These are phyloP conservation scores for Sordaria brevicollis DNA, from an alignment of 495 filamentous ascomycete genomes.

Conservation along the genomic window DNA sequence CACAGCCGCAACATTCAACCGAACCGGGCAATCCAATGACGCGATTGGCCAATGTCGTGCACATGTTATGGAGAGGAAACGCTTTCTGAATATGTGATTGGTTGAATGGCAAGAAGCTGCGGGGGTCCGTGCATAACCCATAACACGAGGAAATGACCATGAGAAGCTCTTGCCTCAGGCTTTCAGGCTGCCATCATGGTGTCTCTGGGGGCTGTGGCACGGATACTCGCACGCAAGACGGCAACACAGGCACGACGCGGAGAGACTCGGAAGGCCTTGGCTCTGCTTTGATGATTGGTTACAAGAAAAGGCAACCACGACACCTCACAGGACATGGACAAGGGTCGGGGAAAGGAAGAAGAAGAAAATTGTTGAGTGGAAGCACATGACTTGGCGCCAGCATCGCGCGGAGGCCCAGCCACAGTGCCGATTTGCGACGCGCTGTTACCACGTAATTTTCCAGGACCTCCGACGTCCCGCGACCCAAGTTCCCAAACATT, in stretches of 20 bases:
- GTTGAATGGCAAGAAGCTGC: not conserved
- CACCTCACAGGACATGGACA: not conserved
- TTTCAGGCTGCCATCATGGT: not conserved
- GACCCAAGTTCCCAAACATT: not conserved
- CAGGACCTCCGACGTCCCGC: not conserved
- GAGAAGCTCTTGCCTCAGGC: not conserved
- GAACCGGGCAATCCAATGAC: not conserved
- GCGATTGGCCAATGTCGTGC: not conserved
- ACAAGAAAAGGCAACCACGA: not conserved
- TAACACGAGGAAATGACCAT: not conserved
- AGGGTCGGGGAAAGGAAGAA: not conserved
- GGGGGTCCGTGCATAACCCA: not conserved
- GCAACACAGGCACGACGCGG: not conserved
- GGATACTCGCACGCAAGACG: not conserved
- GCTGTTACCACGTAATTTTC: constrained; percentile 10
- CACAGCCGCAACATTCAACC: constrained; percentile 16
- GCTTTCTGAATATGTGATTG: not conserved
- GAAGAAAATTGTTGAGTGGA: not conserved
- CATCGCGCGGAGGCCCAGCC: constrained; percentile 14
- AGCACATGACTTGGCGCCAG: constrained; percentile 24
- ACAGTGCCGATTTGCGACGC: constrained; percentile 19
- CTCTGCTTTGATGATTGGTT: not conserved
- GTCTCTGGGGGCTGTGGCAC: not conserved
- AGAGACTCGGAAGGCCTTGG: not conserved
- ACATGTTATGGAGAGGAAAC: not conserved